Percentiles rank a stretch among this genome's conserved stretches.
Conservation (phyloP, 306 rosid genomes). For the Cucurbita maxima region DNA sequence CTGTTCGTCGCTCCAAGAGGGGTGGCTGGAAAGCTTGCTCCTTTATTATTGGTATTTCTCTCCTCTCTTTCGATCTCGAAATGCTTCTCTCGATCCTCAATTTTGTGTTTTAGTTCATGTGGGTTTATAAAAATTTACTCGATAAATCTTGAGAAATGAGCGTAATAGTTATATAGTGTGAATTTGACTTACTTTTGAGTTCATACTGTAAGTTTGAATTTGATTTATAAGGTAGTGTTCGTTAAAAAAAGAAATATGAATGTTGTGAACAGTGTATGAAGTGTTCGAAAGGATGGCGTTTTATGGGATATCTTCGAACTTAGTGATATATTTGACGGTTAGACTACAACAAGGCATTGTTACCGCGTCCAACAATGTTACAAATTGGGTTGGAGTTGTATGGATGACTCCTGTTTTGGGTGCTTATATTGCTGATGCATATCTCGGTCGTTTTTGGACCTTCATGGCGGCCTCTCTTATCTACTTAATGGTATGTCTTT, state of each 20-base stretch:
- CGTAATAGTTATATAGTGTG: no score
- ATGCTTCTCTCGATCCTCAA: neutral
- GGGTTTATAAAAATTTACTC: no score
- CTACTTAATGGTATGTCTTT: constrained; percentile 38
- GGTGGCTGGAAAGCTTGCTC: constrained; percentile 92
- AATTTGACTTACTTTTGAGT: no score
- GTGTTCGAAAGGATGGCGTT: constrained; percentile 51
- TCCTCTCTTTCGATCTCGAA: neutral
- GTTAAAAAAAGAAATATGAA: no score
- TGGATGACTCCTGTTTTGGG: constrained; percentile 83
- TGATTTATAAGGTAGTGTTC: no score
- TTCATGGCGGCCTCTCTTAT: constrained; percentile 36
- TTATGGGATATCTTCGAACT: constrained; percentile 39
- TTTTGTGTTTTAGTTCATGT: neutral
- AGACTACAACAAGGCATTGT: constrained; percentile 37
- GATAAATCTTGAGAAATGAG: no score
- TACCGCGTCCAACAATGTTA: constrained; percentile 29
- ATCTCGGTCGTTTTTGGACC: constrained; percentile 73
- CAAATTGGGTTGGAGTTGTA: constrained; percentile 48
- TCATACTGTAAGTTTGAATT: no score
- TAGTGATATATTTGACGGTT: constrained; percentile 23
- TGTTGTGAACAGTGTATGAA: constrained; percentile 23
- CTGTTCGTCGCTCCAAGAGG: constrained; percentile 47
- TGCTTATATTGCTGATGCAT: constrained; percentile 70
- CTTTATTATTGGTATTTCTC: constrained; percentile 49